phyloP scores from a whole-genome alignment of 2,329 filamentous ascomycete genomes.

The Xylaria hypoxylon region DNA sequence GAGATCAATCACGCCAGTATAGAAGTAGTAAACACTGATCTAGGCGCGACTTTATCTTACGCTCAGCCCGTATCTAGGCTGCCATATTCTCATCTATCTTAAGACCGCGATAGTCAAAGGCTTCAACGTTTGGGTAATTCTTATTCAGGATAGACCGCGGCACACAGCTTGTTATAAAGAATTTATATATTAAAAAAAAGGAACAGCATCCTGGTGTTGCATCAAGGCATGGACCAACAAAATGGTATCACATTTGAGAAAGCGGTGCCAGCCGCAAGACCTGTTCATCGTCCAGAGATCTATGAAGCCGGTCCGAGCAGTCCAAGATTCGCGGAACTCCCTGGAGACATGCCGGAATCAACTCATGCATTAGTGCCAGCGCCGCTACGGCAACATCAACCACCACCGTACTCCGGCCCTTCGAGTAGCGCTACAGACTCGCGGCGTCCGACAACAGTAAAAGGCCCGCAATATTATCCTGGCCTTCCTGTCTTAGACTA shows the following conservation, averaged over 20 bases:
- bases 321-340: constrained; percentile 13
- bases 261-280: constrained; percentile 15
- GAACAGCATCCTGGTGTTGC: not conserved
- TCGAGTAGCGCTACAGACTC: constrained; percentile 40
- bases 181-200: not conserved
- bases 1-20: not conserved
- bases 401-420: constrained; percentile 49
- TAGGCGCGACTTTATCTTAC: not conserved
- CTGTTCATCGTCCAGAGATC: constrained; percentile 23
- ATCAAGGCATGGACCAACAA: constrained; percentile 27
- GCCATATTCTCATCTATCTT: constrained; percentile 28
- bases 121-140: not conserved
- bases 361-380: not conserved
- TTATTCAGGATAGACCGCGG: not conserved
- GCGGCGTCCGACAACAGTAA: constrained; percentile 32
- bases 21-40: not conserved
- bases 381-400: constrained; percentile 30
- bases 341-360: constrained; percentile 21
- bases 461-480: constrained; percentile 55
- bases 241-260: constrained; percentile 30
- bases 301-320: constrained; percentile 29
- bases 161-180: not conserved
- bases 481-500: constrained; percentile 64
- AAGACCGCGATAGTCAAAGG: not conserved
- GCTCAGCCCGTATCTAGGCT: constrained; percentile 36